phyloP scores from a whole-genome alignment of 2,329 filamentous ascomycete species.

The Lachnellula cervina region DNA sequence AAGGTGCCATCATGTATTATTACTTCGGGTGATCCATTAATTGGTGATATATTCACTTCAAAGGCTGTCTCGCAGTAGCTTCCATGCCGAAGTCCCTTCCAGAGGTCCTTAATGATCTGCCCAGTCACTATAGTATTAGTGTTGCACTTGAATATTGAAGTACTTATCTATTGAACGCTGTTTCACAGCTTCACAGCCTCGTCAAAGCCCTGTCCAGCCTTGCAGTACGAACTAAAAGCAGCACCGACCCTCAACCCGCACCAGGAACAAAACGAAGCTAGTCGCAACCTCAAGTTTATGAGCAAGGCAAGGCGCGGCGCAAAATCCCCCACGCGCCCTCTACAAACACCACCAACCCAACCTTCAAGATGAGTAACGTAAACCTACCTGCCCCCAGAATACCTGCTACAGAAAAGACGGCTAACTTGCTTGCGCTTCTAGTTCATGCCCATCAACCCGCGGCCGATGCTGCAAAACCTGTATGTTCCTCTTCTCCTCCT shows the following conservation, averaged over 20 bases:
- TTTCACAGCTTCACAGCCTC: background rate
- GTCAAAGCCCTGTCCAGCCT: conserved; percentile 9
- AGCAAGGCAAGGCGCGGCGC: conserved; percentile 2
- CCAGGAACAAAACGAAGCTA: conserved; percentile 2
- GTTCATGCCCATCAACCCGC: conserved; percentile 94
- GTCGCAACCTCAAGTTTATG: conserved; percentile 20
- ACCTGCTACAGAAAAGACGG: background rate
- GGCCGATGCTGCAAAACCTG: conserved; percentile 92
- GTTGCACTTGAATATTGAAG: too few species aligned
- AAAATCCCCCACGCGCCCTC: conserved; percentile 14
- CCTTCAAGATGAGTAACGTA: conserved; percentile 22
- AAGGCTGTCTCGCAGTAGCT: too few species aligned
- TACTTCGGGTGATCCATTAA: background rate
- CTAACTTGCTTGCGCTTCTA: conserved; percentile 32
- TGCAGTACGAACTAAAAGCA: conserved; percentile 10
- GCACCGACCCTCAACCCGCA: conserved; percentile 9
- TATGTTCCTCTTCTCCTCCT: conserved; percentile 43
- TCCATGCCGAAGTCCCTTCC: too few species aligned
- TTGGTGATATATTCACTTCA: background rate
- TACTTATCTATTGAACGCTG: too few species aligned
- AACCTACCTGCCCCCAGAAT: background rate
- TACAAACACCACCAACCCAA: conserved; percentile 8
- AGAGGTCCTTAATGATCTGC: too few species aligned
- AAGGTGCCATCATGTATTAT: background rate
- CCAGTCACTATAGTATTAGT: too few species aligned